Conservation (phyloP, 169 alveolate genomes). For the Amoebophrya sp. region DNA sequence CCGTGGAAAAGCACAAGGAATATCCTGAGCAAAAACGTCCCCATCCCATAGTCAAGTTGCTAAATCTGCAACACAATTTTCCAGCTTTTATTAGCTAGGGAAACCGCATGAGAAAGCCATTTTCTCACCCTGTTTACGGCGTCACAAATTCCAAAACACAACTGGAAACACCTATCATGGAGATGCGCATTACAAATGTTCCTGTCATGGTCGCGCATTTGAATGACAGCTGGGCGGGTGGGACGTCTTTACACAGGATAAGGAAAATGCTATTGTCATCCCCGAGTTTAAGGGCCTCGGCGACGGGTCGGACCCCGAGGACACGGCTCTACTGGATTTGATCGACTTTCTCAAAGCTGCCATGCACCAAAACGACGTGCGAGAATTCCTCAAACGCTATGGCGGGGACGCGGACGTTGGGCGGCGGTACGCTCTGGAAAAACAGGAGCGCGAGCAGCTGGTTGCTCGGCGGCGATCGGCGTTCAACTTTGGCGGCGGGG, state of each 20-base stretch:
- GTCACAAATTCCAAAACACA: too few relatives aligned
- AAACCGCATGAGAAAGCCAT: too few relatives aligned
- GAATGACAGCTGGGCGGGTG: too few relatives aligned
- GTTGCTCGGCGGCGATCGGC: not conserved
- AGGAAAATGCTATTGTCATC: conserved; percentile 44
- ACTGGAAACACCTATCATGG: too few relatives aligned
- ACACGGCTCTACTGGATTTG: conserved; percentile 61
- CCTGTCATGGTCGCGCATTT: too few relatives aligned
- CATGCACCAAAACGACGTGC: conserved; percentile 61
- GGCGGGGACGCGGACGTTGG: conserved; percentile 68
- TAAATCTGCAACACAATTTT: too few relatives aligned
- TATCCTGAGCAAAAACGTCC: too few relatives aligned
- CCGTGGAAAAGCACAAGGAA: conserved; percentile 46
- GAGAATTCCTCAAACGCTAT: conserved; percentile 52
- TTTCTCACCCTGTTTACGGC: too few relatives aligned
- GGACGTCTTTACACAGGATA: too few relatives aligned
- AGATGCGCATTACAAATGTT: too few relatives aligned
- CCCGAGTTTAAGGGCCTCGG: conserved; percentile 66
- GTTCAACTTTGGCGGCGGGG: not conserved
- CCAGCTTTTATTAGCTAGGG: too few relatives aligned
- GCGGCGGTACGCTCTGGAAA: conserved; percentile 48
- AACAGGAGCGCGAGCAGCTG: not conserved
- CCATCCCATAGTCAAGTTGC: too few relatives aligned
- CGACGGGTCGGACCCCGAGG: conserved; percentile 66
- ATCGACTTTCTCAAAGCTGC: conserved; percentile 63